phyloP scores from a whole-genome alignment of 73 alveolate species.

The Paramecium sexaurelia region DNA sequence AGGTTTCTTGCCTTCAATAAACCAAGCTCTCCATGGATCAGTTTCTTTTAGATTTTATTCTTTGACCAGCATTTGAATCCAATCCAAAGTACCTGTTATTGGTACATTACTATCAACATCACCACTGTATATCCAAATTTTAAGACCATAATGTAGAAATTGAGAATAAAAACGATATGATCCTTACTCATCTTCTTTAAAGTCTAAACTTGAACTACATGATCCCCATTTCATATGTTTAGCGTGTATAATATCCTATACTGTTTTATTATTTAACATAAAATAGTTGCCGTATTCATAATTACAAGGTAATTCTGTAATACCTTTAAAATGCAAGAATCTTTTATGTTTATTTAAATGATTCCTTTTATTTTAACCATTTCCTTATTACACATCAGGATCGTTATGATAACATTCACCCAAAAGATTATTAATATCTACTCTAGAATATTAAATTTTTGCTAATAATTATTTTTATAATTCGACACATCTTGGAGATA shows the following conservation, averaged over 20 bases:
- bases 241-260: slow-evolving; percentile 18
- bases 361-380: slow-evolving; percentile 7
- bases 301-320: slow-evolving; percentile 21
- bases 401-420: slow-evolving; percentile 47
- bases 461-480: background rate
- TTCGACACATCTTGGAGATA: background rate
- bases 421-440: slow-evolving; percentile 4
- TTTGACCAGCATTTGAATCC: slow-evolving; percentile 69
- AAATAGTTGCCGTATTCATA: slow-evolving; percentile 36
- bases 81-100: slow-evolving; percentile 73
- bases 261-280: slow-evolving; percentile 30
- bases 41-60: slow-evolving; percentile 67
- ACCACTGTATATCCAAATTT: slow-evolving; percentile 78
- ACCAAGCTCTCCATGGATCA: slow-evolving; percentile 61
- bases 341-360: background rate
- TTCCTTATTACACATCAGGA: background rate
- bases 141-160: slow-evolving; percentile 64
- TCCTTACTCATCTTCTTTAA: slow-evolving; percentile 54
- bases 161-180: slow-evolving; percentile 72
- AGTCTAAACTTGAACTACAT: slow-evolving; percentile 44
- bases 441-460: slow-evolving; percentile 4
- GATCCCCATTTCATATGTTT: slow-evolving; percentile 29
- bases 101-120: slow-evolving; percentile 85
- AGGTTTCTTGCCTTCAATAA: background rate
- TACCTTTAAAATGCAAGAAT: background rate